Evolutionary conservation across 2,329 filamentous ascomycete genomes (phyloP).

Genomic region (Thermothelomyces thermophilus): DNA sequence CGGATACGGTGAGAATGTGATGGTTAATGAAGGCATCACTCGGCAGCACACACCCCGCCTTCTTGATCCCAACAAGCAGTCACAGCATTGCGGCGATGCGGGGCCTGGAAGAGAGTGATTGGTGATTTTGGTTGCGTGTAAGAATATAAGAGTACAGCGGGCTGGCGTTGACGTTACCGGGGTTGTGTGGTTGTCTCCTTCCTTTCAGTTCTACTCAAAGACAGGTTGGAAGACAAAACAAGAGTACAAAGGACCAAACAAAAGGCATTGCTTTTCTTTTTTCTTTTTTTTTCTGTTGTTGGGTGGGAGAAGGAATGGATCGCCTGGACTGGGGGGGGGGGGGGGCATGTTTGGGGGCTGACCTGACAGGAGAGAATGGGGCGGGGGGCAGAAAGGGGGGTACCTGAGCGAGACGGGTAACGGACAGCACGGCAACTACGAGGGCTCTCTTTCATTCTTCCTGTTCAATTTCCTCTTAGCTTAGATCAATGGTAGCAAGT

Average conservation of each 20-base stretch:
- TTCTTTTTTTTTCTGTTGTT: background rate
- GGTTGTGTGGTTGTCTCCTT: background rate
- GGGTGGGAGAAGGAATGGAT: no score
- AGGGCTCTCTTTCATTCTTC: background rate
- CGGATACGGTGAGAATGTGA: background rate
- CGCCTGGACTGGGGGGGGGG: no score
- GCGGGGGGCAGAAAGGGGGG: background rate
- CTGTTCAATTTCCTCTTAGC: background rate
- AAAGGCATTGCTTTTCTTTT: background rate
- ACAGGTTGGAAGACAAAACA: background rate
- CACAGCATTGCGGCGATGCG: no score
- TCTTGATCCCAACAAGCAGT: background rate
- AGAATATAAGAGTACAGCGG: background rate
- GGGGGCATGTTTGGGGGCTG: background rate
- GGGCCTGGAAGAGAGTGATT: no score
- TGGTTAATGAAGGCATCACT: background rate
- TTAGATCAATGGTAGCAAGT: conserved; percentile 2
- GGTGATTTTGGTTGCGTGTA: no score
- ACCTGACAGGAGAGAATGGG: no score
- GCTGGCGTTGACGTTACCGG: background rate
- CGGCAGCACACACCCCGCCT: background rate
- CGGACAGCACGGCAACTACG: background rate
- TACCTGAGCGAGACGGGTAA: background rate
- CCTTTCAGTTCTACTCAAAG: background rate
- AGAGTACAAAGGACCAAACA: background rate